Conservation (phyloP, 805 yeast genomes). For the Spathaspora hagerdaliae region DNA sequence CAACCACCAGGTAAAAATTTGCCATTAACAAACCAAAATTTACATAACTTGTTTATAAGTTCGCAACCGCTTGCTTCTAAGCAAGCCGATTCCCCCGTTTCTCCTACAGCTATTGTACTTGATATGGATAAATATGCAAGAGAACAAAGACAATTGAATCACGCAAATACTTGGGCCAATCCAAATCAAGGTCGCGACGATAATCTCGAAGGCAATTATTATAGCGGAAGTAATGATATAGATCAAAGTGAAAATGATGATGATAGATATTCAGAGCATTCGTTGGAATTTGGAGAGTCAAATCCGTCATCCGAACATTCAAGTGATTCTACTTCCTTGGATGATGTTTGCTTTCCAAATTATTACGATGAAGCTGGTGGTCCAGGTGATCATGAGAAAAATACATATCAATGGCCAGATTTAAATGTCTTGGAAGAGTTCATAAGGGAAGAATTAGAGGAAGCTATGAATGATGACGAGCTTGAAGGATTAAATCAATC, state of each 20-base stretch:
- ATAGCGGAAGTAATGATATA: background rate
- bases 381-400: constrained; percentile 12
- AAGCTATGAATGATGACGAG: constrained; percentile 4
- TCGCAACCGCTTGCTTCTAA: constrained; percentile 2
- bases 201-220: constrained; percentile 1
- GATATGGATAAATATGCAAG: constrained; percentile 38
- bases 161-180: constrained; percentile 8
- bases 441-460: constrained; percentile 60
- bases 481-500: background rate
- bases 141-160: constrained; percentile 23
- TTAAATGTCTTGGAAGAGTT: constrained; percentile 69
- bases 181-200: constrained; percentile 1
- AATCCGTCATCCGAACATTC: constrained; percentile 62
- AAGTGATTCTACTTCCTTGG: constrained; percentile 68
- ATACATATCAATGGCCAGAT: constrained; percentile 74
- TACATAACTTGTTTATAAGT: constrained; percentile 22
- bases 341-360: constrained; percentile 89
- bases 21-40: constrained; percentile 38
- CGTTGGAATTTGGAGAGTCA: constrained; percentile 47
- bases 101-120: constrained; percentile 22
- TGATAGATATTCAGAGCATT: constrained; percentile 17
- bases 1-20: constrained; percentile 8
- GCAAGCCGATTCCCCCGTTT: constrained; percentile 2
- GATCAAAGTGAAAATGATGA: constrained; percentile 7
- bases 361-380: constrained; percentile 38